These are phyloP conservation scores for Myxozyma geophila DNA, from an alignment of 805 yeast genomes.

Conservation along the genomic window DNA sequence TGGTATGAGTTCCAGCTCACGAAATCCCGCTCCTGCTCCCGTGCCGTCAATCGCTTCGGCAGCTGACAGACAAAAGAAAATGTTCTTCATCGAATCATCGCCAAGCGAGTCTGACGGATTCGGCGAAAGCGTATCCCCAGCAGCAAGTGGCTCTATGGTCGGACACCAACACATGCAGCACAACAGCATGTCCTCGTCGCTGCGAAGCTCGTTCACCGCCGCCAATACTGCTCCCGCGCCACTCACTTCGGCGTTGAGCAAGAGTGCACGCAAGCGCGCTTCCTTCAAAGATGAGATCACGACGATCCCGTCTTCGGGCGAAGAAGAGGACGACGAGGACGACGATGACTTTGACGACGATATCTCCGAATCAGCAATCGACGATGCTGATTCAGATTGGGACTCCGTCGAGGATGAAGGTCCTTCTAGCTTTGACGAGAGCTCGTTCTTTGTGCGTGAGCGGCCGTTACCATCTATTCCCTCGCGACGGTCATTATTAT, in stretches of 20 bases:
- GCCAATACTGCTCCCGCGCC: neutral
- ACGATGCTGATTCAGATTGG: slow-evolving; percentile 47
- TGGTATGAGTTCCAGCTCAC: too few species aligned
- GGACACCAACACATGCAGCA: neutral
- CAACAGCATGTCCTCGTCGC: slow-evolving; percentile 7
- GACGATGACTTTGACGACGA: slow-evolving; percentile 32
- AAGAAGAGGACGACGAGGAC: slow-evolving; percentile 19
- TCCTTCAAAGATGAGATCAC: slow-evolving; percentile 31
- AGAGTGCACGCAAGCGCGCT: slow-evolving; percentile 26
- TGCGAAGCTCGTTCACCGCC: slow-evolving; percentile 19
- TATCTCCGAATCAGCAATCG: slow-evolving; percentile 36
- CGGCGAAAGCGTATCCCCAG: slow-evolving; percentile 38
- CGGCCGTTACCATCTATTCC: slow-evolving; percentile 38
- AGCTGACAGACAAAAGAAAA: slow-evolving; percentile 36
- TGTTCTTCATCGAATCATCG: slow-evolving; percentile 49
- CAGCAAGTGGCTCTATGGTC: slow-evolving; percentile 6
- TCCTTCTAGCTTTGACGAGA: slow-evolving; percentile 42
- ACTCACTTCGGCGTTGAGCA: neutral
- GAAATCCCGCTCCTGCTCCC: slow-evolving; percentile 1
- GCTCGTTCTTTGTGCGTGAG: slow-evolving; percentile 41
- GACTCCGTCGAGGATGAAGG: slow-evolving; percentile 47
- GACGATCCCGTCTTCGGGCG: slow-evolving; percentile 27
- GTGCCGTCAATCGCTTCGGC: neutral
- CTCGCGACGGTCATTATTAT: slow-evolving; percentile 47
- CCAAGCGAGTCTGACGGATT: slow-evolving; percentile 46